Evolutionary conservation across 2,329 filamentous ascomycete species (phyloP), one percentile per base, ranked within the genome.

Genomic region (Dactylellina drechsleri): DNA sequence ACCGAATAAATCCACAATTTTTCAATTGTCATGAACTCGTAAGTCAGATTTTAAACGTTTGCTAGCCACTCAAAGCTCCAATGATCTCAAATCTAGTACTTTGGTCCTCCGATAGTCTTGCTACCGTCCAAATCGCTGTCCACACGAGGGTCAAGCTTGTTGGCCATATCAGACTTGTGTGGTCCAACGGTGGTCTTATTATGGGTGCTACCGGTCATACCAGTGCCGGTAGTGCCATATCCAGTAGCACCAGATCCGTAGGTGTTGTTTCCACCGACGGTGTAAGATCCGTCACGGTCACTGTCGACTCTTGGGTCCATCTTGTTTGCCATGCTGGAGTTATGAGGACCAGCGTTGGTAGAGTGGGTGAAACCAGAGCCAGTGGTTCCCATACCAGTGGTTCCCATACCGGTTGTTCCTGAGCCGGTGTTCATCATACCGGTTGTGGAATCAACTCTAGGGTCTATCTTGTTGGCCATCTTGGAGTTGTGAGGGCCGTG

Each of bases 391-490:
- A 43, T 23, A 3, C 40, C 62, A 20, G 50, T 18, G 52, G 4
- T 36, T n/a, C 52, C 52, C 13, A 18, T n/a, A 7, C 41, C 12
- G 41, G 31, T 59, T 36, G 60, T 61, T 4, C 5, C 40, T 6
- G 70, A 28, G 10, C 41, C 40, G 23, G 43, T 50, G 52, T 50
- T 50, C 45, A 16, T 57, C 4, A 40, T 41, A n/a, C 70, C 70
- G n/a, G 62, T 74, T 12, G 70, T 82, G 10, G 84, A 85, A 80
- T 88, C 87, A 54, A 88, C 85, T 26, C 84, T 82, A 2, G 86
- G 86, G 66, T 88, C 86, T 1, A 83, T 43, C 82, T 87, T 87
- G 83, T 88, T 88, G 77, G 84, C 2, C 43, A 84, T 70, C 78
- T 87, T 84, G 40, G 81, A 83, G 81, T 84, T 85, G 82, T 88